phyloP scores from a whole-genome alignment of 2,329 filamentous ascomycete species.

The Beauveria asiatica region DNA sequence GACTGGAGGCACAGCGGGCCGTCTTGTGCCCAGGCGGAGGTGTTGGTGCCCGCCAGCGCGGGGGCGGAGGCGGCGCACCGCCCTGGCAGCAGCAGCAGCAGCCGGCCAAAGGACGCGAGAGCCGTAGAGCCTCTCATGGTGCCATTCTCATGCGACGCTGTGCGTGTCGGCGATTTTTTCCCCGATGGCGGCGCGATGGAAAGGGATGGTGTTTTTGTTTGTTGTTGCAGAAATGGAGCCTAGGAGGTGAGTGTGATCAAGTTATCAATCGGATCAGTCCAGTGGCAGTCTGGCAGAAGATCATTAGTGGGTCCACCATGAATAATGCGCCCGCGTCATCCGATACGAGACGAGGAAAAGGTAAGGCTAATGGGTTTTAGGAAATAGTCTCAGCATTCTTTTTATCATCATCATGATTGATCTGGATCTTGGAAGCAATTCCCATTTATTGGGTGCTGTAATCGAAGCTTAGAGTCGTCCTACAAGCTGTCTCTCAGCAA shows the following conservation, averaged over 20 bases:
- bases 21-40: not conserved
- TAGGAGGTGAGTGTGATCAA: not conserved
- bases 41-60: not conserved
- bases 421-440: too few relatives aligned
- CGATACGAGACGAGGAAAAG: not conserved
- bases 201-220: not conserved
- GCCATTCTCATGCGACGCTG: not conserved
- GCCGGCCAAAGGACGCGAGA: not conserved
- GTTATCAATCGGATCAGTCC: not conserved
- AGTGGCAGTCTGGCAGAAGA: not conserved
- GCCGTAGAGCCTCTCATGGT: not conserved
- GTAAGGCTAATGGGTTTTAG: not conserved
- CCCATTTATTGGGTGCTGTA: too few relatives aligned
- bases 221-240: not conserved
- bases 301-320: not conserved
- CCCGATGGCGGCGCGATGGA: not conserved
- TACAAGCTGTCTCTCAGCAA: too few relatives aligned
- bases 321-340: not conserved
- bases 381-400: not conserved
- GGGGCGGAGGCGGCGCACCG: not conserved
- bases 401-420: too few relatives aligned
- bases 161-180: not conserved
- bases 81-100: not conserved
- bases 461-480: too few relatives aligned
- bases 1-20: slow-evolving; percentile 22